Conservation (phyloP, 2,329 filamentous ascomycete species). For the Diaporthe amygdali region DNA sequence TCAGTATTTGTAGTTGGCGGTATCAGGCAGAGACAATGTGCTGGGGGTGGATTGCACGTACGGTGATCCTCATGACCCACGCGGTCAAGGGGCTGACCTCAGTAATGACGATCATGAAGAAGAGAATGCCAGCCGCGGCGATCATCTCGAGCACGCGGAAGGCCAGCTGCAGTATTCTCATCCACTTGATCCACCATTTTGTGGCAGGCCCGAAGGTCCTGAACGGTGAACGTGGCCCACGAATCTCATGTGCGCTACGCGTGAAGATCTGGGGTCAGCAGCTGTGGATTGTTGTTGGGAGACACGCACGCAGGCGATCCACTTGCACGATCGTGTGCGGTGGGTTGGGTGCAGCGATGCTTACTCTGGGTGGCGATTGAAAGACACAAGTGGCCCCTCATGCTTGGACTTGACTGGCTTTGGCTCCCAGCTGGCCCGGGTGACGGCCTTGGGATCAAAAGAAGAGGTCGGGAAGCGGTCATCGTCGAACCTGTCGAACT, state of each 20-base stretch:
- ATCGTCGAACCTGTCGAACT: constrained; percentile 50
- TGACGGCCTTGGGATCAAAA: constrained; percentile 90
- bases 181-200: constrained; percentile 73
- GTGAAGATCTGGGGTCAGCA: constrained; percentile 17
- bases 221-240: constrained; percentile 65
- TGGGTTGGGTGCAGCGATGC: constrained; percentile 30
- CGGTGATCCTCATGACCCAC: constrained; percentile 79
- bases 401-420: constrained; percentile 67
- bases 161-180: constrained; percentile 71
- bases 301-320: background rate
- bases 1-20: constrained; percentile 25
- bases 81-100: constrained; percentile 67
- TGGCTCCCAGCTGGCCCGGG: constrained; percentile 76
- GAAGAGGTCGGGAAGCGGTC: constrained; percentile 57
- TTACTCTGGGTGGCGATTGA: constrained; percentile 89
- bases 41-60: constrained; percentile 51
- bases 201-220: constrained; percentile 72
- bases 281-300: background rate
- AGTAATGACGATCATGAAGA: constrained; percentile 78
- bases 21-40: background rate
- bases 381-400: constrained; percentile 77
- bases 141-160: constrained; percentile 72
- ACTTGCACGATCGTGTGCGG: background rate
- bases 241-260: constrained; percentile 63
- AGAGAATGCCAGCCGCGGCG: constrained; percentile 73